Conservation (phyloP, 352 stramenopile species). For the Pythium vanterpoolii region DNA sequence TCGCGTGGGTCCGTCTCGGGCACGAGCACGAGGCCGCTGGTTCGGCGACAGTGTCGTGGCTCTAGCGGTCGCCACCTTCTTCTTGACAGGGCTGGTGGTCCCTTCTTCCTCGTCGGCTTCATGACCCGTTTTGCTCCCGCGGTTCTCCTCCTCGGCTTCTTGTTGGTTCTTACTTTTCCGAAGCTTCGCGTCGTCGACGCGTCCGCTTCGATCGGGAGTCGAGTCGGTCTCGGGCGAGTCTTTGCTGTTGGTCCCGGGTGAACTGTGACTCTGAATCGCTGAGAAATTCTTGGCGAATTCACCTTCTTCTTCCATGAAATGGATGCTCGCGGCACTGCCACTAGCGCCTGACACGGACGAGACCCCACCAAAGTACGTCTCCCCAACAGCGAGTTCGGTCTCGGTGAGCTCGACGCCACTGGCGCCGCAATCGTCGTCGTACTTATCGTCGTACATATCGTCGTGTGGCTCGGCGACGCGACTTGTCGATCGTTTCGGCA, state of each 20-base stretch:
- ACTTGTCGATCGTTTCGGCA: slow-evolving; percentile 6
- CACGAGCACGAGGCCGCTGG: neutral
- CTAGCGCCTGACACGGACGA: slow-evolving; percentile 66
- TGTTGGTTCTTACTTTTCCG: slow-evolving; percentile 29
- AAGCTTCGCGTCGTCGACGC: neutral
- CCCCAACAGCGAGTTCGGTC: slow-evolving; percentile 24
- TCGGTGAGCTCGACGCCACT: neutral
- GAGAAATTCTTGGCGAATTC: slow-evolving; percentile 48
- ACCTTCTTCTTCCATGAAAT: slow-evolving; percentile 55
- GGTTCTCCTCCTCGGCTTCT: slow-evolving; percentile 24
- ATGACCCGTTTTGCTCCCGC: too few relatives aligned
- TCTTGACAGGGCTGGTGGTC: slow-evolving; percentile 30
- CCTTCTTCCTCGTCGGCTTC: neutral
- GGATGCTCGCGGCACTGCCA: slow-evolving; percentile 45
- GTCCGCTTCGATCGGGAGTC: slow-evolving; percentile 1
- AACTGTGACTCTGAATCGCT: slow-evolving; percentile 35
- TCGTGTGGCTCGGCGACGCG: neutral
- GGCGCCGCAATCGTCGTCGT: neutral
- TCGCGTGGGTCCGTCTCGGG: neutral
- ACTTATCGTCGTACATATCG: neutral
- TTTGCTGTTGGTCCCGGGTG: slow-evolving; percentile 20
- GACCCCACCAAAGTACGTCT: slow-evolving; percentile 66
- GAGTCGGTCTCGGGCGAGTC: slow-evolving; percentile 24
- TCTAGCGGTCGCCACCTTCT: slow-evolving; percentile 25
- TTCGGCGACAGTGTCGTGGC: slow-evolving; percentile 9